Percentiles rank a stretch among this genome's conserved stretches.
These are phyloP conservation scores for Mucor plumbeus DNA, from an alignment of 371 early-diverging fungal species.

Conservation along the genomic window DNA sequence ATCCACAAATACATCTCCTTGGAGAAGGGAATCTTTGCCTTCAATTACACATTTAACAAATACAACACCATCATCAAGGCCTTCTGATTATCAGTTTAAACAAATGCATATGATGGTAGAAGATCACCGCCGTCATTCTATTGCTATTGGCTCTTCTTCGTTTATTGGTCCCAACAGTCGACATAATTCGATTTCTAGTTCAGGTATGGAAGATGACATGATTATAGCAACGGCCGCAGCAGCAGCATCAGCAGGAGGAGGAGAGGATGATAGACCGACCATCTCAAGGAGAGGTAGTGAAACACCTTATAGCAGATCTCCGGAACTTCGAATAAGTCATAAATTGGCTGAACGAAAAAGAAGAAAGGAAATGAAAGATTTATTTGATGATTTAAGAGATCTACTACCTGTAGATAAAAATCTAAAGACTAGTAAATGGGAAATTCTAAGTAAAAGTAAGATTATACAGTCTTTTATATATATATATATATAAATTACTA, in stretches of 20 bases:
- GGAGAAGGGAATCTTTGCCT: conserved; percentile 47
- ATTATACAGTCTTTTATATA: background rate
- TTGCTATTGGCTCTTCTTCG: conserved; percentile 8
- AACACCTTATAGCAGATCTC: conserved; percentile 64
- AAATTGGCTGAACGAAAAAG: conserved; percentile 82
- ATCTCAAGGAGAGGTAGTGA: conserved; percentile 15
- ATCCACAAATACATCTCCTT: conserved; percentile 14
- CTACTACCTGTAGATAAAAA: conserved; percentile 69
- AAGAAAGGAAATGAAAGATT: conserved; percentile 79
- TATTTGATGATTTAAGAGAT: conserved; percentile 77
- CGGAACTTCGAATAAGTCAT: conserved; percentile 67
- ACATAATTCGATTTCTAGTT: conserved; percentile 10
- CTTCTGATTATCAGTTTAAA: conserved; percentile 15
- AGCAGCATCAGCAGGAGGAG: background rate
- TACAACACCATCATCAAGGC: conserved; percentile 21
- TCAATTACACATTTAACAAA: conserved; percentile 43
- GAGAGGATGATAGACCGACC: background rate
- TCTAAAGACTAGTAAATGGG: conserved; percentile 80
- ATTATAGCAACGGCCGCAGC: background rate
- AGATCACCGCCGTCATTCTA: conserved; percentile 24
- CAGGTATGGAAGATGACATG: background rate
- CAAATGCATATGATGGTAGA: conserved; percentile 13
- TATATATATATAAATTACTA: background rate
- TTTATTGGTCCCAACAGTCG: background rate
- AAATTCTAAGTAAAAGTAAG: conserved; percentile 74